Base-by-base conservation (phyloP, 345 rosid genomes). In the Hibiscus tridactylites region DNA sequence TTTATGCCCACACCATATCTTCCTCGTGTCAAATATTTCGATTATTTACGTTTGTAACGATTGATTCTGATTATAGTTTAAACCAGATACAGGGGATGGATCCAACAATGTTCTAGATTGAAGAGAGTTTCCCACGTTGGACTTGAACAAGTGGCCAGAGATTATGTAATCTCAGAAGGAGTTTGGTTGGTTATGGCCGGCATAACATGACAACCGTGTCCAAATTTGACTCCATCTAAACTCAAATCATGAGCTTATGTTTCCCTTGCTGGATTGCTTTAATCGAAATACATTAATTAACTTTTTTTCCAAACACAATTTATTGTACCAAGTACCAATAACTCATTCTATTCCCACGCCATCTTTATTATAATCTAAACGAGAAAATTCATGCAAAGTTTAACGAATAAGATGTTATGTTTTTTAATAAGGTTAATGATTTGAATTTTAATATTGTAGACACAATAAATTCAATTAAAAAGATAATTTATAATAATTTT, bases 101-200 rank as follows among this genome's bases (percentile, higher is more conserved):
- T 42, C 73, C 72, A 53, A 64, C 77, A 69, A 42, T 2, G 79
- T 68, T 76, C 72, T 60, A 52, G 73, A 42, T 65, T 10, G 9
- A 60, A 59, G 57, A 50, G 65, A 24, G 29, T 15, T 44, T 50
- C 57, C 35, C 79, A 76, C 67, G 77, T 65, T 59, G 53, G 78
- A 46, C 54, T 75, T 8, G 21, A 15, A 33, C 60, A 37, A 6
- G 8, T 37, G 58, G 76, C 5, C 6, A 16, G 17, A 4, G 56
- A 50, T 4, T 50, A 15, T 50, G 1, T 21, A 15, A 50, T 50
- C 17, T 50, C 5, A 0, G 4, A 15, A 9, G 5, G 58, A 59
- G 29, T 19, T 37, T 67, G 76, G 44, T 8, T 39, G 9, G 44
- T 9, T 29, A 44, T 66, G 70, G 60, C 16, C 59, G 60, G 49